Base-by-base conservation (phyloP, 2,329 filamentous ascomycete species). In the Orbilia javanica region DNA sequence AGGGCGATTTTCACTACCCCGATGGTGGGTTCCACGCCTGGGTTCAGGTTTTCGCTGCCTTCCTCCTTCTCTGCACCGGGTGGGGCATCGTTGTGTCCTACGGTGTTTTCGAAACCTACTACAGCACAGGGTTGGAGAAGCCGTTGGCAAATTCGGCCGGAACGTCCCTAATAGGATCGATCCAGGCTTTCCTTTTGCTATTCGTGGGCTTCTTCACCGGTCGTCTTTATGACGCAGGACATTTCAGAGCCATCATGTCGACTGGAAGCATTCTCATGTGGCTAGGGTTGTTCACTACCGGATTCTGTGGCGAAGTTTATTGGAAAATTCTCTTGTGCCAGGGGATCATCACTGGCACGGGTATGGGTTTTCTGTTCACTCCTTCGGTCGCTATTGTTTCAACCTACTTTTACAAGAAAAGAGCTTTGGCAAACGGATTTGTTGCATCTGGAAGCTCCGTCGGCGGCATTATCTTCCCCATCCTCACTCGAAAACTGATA, bases 391-490 rank as follows among this genome's bases (percentile, higher is more conserved):
- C 87, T n/a, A 83, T 90, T 22, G 84, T 89, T 8, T 85, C 88
- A 13, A 90, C 89, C 0, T 91, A 90, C 69, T 92, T 92, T 80
- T 85, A 85, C 7, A 86, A 83, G n/a, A 87, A 87, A n/a, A 86
- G 88, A 3, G 87, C 86, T 0, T 84, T 91, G 1, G 90, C 90
- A 0, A 85, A 92, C 18, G 89, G 89, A 0, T 85, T 90, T 6
- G 86, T 86, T 8, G 88, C 89, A 0, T 87, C 87, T 0, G 91
- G 91, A 0, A 89, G 88, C 27, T 87, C 87, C 0, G 88, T 88
- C 0, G 91, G 90, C 0, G 90, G 90, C 0, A 84, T 91, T 22
- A 85, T 92, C 1, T 92, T 90, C 81, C 90, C 90, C 0, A 85
- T 88, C 1, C 86, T 89, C 18, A 85, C 88, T 0, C 85, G 86